Evolutionary conservation across 768 basidiomycete species (phyloP), one percentile per base, ranked within the genome.

Genomic region (Calocybe indica): DNA sequence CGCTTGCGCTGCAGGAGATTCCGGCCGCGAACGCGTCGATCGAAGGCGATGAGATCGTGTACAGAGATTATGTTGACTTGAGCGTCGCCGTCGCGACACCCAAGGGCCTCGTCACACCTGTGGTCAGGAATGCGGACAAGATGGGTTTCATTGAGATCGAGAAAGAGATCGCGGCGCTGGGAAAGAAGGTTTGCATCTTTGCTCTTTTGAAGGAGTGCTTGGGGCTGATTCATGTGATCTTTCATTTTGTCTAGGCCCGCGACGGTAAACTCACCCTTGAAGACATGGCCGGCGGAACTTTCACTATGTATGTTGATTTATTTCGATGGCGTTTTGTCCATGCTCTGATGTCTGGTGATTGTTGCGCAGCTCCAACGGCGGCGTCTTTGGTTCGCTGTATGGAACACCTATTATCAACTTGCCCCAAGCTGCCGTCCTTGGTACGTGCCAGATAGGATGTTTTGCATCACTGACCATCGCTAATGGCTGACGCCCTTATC

Each of bases 351-450:
- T 14, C 39, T 58, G 11, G 54, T 15, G 5, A 29, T 30, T 28
- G 38, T 36, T 13, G 12, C 29, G 15, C 52, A 95, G 92, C 66
- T 98, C 96, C 36, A 99, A 99, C 62, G 96, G 95, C 39, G 95
- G 95, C 58, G 95, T 99, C 63, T 99, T 99, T 60, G 95, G 95
- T 38, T 95, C 92, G 42, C 72, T 99, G 42, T 96, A 86, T 60
- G 95, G 95, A 36, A 99, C 95, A n/a, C 95, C 95, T 34, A 99
- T 99, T 62, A 95, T 98, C 71, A 98, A 97, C 75, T 73, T 94
- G 39, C 95, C 94, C 4, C 95, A 97, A 64, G 70, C 92, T 15
- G 95, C 93, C 45, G 92, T 97, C 6, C 81, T 99, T 46, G 94
- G 88, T 76, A 57, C 52, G 75, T 66, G 11, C 31, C 33, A 12